A percentile compares a stretch with the other conserved stretches of the same genome.
phyloP scores from a whole-genome alignment of 805 yeast genomes.

The Saturnispora ahearnii region DNA sequence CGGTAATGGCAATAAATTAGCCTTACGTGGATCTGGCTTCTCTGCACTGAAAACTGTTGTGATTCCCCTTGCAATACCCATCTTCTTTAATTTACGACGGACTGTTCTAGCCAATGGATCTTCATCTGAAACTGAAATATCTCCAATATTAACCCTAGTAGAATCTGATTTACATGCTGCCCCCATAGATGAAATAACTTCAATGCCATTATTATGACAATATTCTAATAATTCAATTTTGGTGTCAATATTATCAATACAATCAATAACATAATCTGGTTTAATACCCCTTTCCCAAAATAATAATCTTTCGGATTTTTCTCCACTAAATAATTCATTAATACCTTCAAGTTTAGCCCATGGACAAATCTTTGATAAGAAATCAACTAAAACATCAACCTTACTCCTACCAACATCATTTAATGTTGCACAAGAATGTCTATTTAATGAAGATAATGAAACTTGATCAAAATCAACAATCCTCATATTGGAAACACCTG shows the following conservation, averaged over 20 bases:
- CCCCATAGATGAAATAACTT: constrained; percentile 89
- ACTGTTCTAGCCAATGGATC: constrained; percentile 88
- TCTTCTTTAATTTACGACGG: constrained; percentile 70
- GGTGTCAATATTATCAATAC: constrained; percentile 96
- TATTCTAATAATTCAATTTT: constrained; percentile 81
- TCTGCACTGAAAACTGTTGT: constrained; percentile 91
- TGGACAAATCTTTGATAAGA: constrained; percentile 73
- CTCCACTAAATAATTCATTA: constrained; percentile 68
- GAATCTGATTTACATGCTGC: constrained; percentile 97
- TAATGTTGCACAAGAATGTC: constrained; percentile 92
- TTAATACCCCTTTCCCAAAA: constrained; percentile 30
- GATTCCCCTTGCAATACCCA: constrained; percentile 67
- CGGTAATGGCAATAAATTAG: constrained; percentile 74
- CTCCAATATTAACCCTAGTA: constrained; percentile 81
- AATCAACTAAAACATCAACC: constrained; percentile 69
- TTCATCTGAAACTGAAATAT: constrained; percentile 82
- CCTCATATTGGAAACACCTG: constrained; percentile 74
- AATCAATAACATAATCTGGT: constrained; percentile 82
- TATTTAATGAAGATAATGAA: constrained; percentile 77
- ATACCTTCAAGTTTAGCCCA: constrained; percentile 79
- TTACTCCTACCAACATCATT: constrained; percentile 89
- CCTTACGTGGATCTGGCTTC: constrained; percentile 94
- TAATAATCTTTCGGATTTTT: constrained; percentile 54
- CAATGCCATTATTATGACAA: constrained; percentile 50
- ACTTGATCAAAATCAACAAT: constrained; percentile 96